Percentiles rank a stretch among this genome's conserved stretches.
Conservation (phyloP, 768 basidiomycete genomes). For the Auriscalpium microsporum region DNA sequence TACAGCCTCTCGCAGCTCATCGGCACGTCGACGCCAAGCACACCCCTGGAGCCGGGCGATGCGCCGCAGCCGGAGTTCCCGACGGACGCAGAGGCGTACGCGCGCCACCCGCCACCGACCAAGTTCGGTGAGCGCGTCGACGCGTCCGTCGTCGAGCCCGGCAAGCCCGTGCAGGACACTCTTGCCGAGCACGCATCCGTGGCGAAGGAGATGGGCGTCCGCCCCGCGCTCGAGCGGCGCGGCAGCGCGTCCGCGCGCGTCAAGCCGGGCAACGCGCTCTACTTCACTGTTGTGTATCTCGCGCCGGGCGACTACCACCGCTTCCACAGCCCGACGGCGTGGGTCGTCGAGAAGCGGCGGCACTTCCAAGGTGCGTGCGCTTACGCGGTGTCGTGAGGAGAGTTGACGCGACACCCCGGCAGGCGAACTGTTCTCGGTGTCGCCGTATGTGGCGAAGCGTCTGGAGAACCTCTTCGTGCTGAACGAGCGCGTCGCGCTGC, state of each 20-base stretch:
- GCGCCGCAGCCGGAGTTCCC: constrained; percentile 12
- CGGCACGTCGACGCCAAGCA: constrained; percentile 40
- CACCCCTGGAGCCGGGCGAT: constrained; percentile 26
- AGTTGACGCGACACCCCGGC: neutral
- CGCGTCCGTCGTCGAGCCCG: constrained; percentile 61
- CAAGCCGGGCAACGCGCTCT: constrained; percentile 75
- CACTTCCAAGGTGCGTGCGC: constrained; percentile 72
- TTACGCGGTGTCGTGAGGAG: no score
- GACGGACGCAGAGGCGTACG: constrained; percentile 8
- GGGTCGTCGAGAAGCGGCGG: constrained; percentile 93
- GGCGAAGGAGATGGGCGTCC: constrained; percentile 61
- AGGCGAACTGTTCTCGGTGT: constrained; percentile 95
- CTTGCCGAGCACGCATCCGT: constrained; percentile 64
- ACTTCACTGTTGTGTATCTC: constrained; percentile 93
- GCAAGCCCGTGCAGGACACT: constrained; percentile 43
- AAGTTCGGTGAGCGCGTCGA: constrained; percentile 68
- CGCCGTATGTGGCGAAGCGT: constrained; percentile 90
- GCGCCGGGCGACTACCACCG: constrained; percentile 98
- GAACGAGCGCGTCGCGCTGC: constrained; percentile 94
- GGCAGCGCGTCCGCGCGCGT: constrained; percentile 38
- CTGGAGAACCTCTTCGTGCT: constrained; percentile 90
- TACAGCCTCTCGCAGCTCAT: constrained; percentile 90
- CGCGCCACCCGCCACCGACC: constrained; percentile 22
- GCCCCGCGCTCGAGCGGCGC: constrained; percentile 27
- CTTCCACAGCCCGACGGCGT: constrained; percentile 91